phyloP scores from a whole-genome alignment of 2,329 filamentous ascomycete species.

The Hypocrella siamensis region DNA sequence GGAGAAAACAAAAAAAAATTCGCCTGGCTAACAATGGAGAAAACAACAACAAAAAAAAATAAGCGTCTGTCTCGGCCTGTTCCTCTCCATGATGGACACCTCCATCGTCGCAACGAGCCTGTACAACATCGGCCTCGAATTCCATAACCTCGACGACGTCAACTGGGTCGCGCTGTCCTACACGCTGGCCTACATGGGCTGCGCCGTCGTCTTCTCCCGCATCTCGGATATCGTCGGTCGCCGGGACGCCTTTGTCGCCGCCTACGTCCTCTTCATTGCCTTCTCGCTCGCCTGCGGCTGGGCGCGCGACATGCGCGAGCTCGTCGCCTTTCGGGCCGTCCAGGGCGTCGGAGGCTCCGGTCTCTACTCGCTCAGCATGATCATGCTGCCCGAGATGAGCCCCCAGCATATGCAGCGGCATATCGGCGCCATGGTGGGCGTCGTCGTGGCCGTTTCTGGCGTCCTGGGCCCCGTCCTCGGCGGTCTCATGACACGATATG shows the following conservation, averaged over 20 bases:
- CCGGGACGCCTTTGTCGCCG: constrained; percentile 31
- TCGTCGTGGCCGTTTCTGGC: constrained; percentile 30
- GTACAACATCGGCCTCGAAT: constrained; percentile 37
- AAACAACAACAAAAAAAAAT: too few relatives aligned
- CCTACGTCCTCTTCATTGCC: constrained; percentile 36
- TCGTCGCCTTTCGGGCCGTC: constrained; percentile 31
- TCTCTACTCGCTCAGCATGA: constrained; percentile 40
- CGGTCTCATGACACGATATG: constrained; percentile 31
- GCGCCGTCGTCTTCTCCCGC: constrained; percentile 37
- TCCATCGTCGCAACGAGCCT: constrained; percentile 45
- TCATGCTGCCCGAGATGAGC: constrained; percentile 34
- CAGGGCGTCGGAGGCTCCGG: constrained; percentile 36
- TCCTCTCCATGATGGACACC: constrained; percentile 42
- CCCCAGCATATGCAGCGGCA: constrained; percentile 22
- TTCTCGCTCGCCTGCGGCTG: constrained; percentile 40
- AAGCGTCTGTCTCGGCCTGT: constrained; percentile 36
- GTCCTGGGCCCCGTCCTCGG: constrained; percentile 36
- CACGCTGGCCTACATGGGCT: constrained; percentile 40
- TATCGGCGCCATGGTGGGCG: constrained; percentile 31
- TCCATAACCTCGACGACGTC: constrained; percentile 25
- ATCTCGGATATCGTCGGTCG: constrained; percentile 38
- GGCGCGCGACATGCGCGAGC: constrained; percentile 17
- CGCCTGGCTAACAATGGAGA: too few relatives aligned
- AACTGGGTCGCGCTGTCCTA: constrained; percentile 42
- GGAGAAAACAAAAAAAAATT: too few relatives aligned